Conservation (phyloP, 257 asterid species). For the Jaltomata sinuosa region DNA sequence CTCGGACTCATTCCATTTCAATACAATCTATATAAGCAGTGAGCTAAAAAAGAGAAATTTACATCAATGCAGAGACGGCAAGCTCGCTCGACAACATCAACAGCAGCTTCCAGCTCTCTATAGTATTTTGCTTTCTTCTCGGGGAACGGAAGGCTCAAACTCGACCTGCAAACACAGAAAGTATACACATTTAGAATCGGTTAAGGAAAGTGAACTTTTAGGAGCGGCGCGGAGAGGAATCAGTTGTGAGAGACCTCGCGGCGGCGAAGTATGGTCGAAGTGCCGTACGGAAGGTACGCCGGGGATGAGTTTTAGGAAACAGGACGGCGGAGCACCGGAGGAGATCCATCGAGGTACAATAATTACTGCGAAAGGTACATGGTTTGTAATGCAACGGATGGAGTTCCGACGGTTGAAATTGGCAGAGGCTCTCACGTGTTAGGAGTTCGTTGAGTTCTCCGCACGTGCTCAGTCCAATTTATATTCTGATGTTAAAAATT, state of each 20-base stretch:
- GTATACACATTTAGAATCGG: neutral
- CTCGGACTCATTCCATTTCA: neutral
- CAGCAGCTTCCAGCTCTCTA: slow-evolving; percentile 71
- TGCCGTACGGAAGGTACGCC: slow-evolving; percentile 24
- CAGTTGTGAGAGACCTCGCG: slow-evolving; percentile 30
- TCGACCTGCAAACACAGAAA: slow-evolving; percentile 39
- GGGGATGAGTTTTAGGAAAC: slow-evolving; percentile 19
- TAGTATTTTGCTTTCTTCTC: slow-evolving; percentile 53
- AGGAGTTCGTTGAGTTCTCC: neutral
- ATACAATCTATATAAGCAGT: neutral
- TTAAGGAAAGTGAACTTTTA: neutral
- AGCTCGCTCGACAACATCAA: slow-evolving; percentile 27
- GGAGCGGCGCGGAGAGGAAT: neutral
- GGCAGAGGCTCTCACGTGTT: neutral
- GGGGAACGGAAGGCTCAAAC: slow-evolving; percentile 40
- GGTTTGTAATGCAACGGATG: neutral
- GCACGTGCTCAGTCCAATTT: neutral
- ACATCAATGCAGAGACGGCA: slow-evolving; percentile 69
- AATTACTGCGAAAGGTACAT: neutral
- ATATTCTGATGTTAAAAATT: no score
- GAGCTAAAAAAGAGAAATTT: slow-evolving; percentile 7
- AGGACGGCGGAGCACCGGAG: slow-evolving; percentile 42
- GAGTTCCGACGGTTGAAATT: neutral
- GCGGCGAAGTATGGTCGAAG: slow-evolving; percentile 36
- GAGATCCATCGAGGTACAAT: slow-evolving; percentile 36